Evolutionary conservation across 345 rosid species (phyloP), one percentile per base, ranked within the genome.

Genomic region (Atalantia buxifolia): DNA sequence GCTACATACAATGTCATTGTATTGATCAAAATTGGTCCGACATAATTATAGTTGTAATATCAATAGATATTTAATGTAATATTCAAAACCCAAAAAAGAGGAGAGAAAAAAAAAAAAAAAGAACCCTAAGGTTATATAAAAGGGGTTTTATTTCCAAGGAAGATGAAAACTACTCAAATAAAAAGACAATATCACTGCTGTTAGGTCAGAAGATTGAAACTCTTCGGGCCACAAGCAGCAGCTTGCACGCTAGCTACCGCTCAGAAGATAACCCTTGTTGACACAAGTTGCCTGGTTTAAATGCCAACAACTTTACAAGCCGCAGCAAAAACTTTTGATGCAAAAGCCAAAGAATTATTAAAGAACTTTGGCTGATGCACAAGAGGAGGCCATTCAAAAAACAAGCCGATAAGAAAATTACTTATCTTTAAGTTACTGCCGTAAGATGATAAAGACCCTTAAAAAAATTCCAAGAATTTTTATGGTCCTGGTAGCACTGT

Each of bases 341-440:
- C 35, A 82, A 78, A 75, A 69, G 81, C 63, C 81, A 82, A 56
- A 31, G 57, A 74, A 40, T 24, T 60, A 70, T 21, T 55, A 55
- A 60, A n/a, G 2, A 8, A 1, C 6, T 78, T 64, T 25, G 55
- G 79, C 74, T 38, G 62, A 42, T 40, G 25, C 13, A 63, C 65
- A 68, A 50, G 25, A 10, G 53, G 28, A 57, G 48, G 45, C 62
- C 56, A 31, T 31, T 50, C 50, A 45, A 45, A 45, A 3, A 3
- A 45, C 50, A 45, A 13, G 50, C 50, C 4, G 13, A 45, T 45
- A 13, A 45, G 50, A 45, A 45, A 45, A 45, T 18, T 45, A 13
- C 50, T 45, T 45, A 3, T 45, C 3, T 45, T 45, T 45, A 45
- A 3, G 2, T 45, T 45, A 45, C 5, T 42, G 48, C 48, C 14